Evolutionary conservation across 148 eudicot genomes (phyloP).

Genomic region (Rhododendron kiyosumense): DNA sequence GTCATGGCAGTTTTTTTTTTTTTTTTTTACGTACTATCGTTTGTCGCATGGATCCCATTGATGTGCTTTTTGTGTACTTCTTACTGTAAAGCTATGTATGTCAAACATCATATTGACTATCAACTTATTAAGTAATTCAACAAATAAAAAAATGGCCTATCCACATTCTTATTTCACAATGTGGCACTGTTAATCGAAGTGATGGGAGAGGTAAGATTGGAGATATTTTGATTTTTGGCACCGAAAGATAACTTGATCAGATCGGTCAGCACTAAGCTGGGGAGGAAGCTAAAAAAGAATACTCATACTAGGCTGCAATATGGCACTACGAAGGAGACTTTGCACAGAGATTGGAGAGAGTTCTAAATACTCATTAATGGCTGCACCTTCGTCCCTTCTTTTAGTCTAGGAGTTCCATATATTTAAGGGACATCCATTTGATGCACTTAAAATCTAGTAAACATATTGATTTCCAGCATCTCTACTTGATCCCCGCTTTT

Average conservation of each 20-base stretch:
- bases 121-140: neutral
- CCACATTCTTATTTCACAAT: neutral
- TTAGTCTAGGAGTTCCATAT: neutral
- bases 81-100: neutral
- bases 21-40: neutral
- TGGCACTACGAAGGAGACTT: neutral
- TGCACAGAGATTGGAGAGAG: neutral
- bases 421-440: neutral
- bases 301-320: neutral
- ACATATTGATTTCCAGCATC: neutral
- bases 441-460: neutral
- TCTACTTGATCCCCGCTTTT: too few species aligned
- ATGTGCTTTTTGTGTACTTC: neutral
- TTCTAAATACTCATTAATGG: neutral
- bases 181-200: neutral
- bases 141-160: neutral
- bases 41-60: neutral
- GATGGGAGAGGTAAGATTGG: neutral
- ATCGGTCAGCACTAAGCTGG: neutral
- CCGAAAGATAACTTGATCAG: neutral
- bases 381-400: neutral
- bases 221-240: neutral
- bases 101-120: neutral
- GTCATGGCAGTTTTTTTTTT: neutral
- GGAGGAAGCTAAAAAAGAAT: neutral